phyloP scores from a whole-genome alignment of 75 land plant species.

The Selaginella tamariscina region DNA sequence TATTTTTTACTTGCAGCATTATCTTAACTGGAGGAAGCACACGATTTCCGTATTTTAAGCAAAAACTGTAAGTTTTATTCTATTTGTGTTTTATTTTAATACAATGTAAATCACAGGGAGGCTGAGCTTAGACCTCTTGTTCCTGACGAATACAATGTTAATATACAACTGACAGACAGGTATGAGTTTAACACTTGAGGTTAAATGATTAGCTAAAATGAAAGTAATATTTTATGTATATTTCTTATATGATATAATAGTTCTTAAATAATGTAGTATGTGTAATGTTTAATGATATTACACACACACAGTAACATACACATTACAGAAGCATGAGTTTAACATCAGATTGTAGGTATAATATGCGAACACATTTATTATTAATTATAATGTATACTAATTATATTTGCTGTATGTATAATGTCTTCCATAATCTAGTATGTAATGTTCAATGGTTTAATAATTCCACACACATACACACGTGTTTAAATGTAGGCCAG shows the following conservation, averaged over 20 bases:
- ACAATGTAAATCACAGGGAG: constrained; percentile 34
- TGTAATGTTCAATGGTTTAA: neutral
- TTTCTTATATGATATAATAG: constrained; percentile 9
- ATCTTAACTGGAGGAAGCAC: constrained; percentile 64
- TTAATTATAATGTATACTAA: neutral
- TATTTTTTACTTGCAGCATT: constrained; percentile 20
- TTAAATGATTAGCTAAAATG: neutral
- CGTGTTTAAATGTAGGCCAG: constrained; percentile 38
- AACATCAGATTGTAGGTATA: no score
- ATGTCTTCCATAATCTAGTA: neutral
- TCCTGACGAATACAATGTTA: constrained; percentile 66
- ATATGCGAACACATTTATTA: constrained; percentile 3
- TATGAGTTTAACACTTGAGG: constrained; percentile 16
- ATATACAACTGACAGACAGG: constrained; percentile 69
- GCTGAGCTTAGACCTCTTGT: constrained; percentile 85
- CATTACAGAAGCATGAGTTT: no score
- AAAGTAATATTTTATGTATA: neutral
- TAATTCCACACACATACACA: neutral
- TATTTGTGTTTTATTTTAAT: neutral
- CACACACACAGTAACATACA: no score
- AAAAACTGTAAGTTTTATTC: constrained; percentile 51
- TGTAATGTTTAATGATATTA: no score
- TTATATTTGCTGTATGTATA: neutral
- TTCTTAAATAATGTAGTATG: neutral
- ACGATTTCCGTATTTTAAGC: constrained; percentile 61